Conservation (phyloP, 345 rosid species). For the Boechera retrofracta region DNA sequence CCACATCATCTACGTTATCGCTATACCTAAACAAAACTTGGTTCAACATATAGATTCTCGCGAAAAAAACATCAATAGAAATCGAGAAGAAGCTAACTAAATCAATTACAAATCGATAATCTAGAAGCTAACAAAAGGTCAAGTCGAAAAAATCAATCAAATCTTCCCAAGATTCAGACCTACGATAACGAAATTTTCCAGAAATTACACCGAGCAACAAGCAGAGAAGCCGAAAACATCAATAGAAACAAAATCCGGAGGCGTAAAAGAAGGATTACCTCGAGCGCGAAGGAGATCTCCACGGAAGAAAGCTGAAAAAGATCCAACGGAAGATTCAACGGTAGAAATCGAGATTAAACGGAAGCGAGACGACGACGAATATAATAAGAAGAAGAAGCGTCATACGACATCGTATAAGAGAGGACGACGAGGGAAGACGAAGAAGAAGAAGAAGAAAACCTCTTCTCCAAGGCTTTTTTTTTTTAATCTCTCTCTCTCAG, state of each 20-base stretch:
- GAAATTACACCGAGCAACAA: conserved; percentile 17
- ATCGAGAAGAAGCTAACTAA: conserved; percentile 25
- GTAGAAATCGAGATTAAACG: conserved; percentile 25
- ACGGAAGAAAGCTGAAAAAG: conserved; percentile 26
- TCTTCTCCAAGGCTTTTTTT: conserved; percentile 51
- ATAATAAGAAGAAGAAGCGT: neutral
- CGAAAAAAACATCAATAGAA: conserved; percentile 13
- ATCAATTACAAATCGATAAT: conserved; percentile 24
- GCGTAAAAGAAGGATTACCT: conserved; percentile 35
- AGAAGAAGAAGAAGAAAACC: conserved; percentile 33
- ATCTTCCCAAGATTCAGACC: conserved; percentile 27
- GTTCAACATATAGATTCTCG: conserved; percentile 3
- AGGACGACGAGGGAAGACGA: conserved; percentile 23
- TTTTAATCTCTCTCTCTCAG: conserved; percentile 36
- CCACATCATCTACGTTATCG: conserved; percentile 2
- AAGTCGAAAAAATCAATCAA: conserved; percentile 30
- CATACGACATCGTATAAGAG: conserved; percentile 23
- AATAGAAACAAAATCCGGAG: neutral
- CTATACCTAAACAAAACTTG: conserved; percentile 27
- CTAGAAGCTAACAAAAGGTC: conserved; percentile 25
- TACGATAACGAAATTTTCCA: conserved; percentile 5
- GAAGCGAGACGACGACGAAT: conserved; percentile 31
- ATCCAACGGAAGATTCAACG: neutral
- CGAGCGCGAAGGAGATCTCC: conserved; percentile 34
- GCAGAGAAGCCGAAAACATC: neutral